These are phyloP conservation scores for Populus tomentosa DNA, from an alignment of 441 rosid genomes.

Conservation along the genomic window DNA sequence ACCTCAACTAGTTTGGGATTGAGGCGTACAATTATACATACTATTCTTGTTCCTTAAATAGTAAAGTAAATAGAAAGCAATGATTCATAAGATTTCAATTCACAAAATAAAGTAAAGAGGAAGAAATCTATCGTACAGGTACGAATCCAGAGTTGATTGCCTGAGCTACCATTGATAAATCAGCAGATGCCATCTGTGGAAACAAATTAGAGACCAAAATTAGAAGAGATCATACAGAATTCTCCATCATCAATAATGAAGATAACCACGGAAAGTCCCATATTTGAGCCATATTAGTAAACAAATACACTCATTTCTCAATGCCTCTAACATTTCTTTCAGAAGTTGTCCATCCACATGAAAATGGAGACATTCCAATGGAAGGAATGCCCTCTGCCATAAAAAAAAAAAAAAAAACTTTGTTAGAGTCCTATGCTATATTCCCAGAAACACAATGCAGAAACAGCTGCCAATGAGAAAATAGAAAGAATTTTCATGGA, in stretches of 20 bases:
- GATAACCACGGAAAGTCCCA: neutral
- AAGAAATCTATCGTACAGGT: conserved; percentile 59
- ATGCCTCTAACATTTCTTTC: conserved; percentile 62
- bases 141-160: conserved; percentile 78
- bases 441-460: conserved; percentile 6
- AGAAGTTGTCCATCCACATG: conserved; percentile 87
- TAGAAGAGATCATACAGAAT: conserved; percentile 4
- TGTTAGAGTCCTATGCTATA: conserved; percentile 8
- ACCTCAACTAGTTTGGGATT: neutral
- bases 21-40: neutral
- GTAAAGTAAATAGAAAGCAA: neutral
- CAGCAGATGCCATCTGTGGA: conserved; percentile 61
- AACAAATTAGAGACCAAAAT: conserved; percentile 13
- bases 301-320: conserved; percentile 14
- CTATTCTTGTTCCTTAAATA: neutral
- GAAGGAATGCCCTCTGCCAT: conserved; percentile 91
- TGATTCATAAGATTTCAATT: neutral
- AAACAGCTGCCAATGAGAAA: neutral
- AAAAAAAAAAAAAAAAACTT: conserved; percentile 18
- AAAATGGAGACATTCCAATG: conserved; percentile 81
- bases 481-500: neutral
- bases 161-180: conserved; percentile 56
- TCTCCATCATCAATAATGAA: neutral
- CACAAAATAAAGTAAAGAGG: neutral
- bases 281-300: neutral